Evolutionary conservation across 2,329 filamentous ascomycete genomes (phyloP), one percentile per base, ranked within the genome.

Genomic region (Teratosphaeria nubilosa): DNA sequence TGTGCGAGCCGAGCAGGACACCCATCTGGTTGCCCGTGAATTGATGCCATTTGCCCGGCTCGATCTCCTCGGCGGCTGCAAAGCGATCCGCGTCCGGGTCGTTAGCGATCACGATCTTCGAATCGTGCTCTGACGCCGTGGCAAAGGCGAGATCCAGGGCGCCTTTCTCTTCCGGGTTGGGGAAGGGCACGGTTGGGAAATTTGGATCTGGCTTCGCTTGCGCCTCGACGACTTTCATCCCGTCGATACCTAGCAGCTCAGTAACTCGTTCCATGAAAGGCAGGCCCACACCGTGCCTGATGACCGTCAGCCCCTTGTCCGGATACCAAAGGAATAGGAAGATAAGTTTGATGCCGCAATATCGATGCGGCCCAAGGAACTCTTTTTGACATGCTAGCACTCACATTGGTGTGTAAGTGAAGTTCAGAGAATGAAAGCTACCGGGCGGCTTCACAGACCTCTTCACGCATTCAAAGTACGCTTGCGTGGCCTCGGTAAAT

Each of bases 11-110:
- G 11, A 86, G 73, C 10, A 86, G 75, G 20, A 83, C 76, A 34
- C 84, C 84, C 16, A 86, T 73, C 64, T 86, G 82, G 62, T 86
- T 86, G n/a, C 84, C 84, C 0, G 82, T 86, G 65, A 86, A 81
- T 53, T 82, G 78, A 57, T 81, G 78, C 82, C 83, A 86, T 61
- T 70, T 72, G 11, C 77, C 80, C 34, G 72, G 76, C 67, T 74
- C 64, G 3, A 84, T 75, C 65, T 80, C 82, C 66, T 86, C 79
- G 3, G 83, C 84, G 6, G 76, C 80, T 6, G 83, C 82, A 60
- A 86, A 81, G 22, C 84, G 79, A 69, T 86, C 84, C 16, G 84
- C 84, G 67, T 86, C 84, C 1, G 84, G 84, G 63, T 86, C 84
- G 63, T 82, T 85, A 11, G 84, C 83, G 30, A 86, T 71, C 41